Percentiles rank a stretch among this genome's conserved stretches.
Conservation (phyloP, 1,139 yeast species). For the Neolecta irregularis region DNA sequence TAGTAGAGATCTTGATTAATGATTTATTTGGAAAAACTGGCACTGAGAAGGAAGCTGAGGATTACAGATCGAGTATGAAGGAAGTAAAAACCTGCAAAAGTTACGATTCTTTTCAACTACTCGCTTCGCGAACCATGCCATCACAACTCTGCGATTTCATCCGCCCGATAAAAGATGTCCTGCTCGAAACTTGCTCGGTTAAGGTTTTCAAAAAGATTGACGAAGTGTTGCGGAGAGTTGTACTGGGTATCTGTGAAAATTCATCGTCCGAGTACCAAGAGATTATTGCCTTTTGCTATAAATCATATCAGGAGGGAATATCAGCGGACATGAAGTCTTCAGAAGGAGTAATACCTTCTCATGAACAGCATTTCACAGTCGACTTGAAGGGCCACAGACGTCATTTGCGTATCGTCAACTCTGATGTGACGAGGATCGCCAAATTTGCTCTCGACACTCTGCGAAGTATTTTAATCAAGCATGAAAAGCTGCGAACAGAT, state of each 20-base stretch:
- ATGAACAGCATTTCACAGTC: no score
- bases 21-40: constrained; percentile 88
- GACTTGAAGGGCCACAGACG: no score
- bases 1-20: constrained; percentile 72
- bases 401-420: constrained; percentile 2
- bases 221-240: constrained; percentile 59
- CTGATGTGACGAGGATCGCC: constrained; percentile 14
- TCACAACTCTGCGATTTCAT: constrained; percentile 44
- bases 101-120: constrained; percentile 69
- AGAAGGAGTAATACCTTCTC: no score
- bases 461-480: constrained; percentile 52
- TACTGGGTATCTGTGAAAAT: constrained; percentile 65
- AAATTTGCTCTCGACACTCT: constrained; percentile 66
- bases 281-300: constrained; percentile 57
- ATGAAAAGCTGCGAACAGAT: constrained; percentile 41
- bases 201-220: constrained; percentile 63
- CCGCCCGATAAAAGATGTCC: constrained; percentile 47
- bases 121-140: constrained; percentile 52
- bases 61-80: constrained; percentile 69
- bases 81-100: constrained; percentile 85
- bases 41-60: constrained; percentile 88
- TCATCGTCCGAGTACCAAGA: constrained; percentile 42
- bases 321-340: no score
- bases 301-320: constrained; percentile 39
- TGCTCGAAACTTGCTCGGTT: constrained; percentile 49